Evolutionary conservation across 2,329 filamentous ascomycete species (phyloP).

Genomic region (Alternaria consortialis): DNA sequence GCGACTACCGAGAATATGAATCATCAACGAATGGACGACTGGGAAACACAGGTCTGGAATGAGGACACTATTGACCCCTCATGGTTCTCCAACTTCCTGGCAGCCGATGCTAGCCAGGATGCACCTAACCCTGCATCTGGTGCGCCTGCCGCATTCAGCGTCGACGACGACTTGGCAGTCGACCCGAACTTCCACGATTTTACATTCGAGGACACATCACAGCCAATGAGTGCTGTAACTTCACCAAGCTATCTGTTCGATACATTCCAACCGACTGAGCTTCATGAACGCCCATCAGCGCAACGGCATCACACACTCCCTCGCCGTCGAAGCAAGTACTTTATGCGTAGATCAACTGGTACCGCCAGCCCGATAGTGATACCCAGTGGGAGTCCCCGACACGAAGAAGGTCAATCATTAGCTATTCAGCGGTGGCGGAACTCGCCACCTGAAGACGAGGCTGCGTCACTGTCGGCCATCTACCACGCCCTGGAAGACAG

Average conservation of each 20-base stretch:
- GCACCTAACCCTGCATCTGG: not conserved
- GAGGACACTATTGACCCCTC: conserved; percentile 10
- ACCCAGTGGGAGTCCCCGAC: not conserved
- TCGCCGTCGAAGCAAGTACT: conserved; percentile 29
- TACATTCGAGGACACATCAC: not conserved
- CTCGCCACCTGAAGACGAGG: conserved; percentile 72
- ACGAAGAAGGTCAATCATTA: conserved; percentile 24
- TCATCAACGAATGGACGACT: conserved; percentile 6
- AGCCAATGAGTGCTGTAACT: not conserved
- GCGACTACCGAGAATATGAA: conserved; percentile 5
- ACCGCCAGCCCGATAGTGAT: conserved; percentile 21
- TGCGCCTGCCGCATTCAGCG: conserved; percentile 3
- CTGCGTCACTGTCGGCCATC: conserved; percentile 69
- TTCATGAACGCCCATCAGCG: not conserved
- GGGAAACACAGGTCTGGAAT: conserved; percentile 7
- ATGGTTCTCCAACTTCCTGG: conserved; percentile 10
- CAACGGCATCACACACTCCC: conserved; percentile 25
- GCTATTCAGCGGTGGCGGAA: conserved; percentile 71
- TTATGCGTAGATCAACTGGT: conserved; percentile 16
- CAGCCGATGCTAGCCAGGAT: conserved; percentile 1
- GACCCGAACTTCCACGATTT: conserved; percentile 1
- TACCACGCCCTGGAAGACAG: conserved; percentile 61
- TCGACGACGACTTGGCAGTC: not conserved
- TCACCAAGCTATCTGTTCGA: conserved; percentile 5
- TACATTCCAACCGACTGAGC: not conserved